Base-by-base conservation (phyloP, 1,284 basidiomycete genomes). In the Acaromyces ingoldii region DNA sequence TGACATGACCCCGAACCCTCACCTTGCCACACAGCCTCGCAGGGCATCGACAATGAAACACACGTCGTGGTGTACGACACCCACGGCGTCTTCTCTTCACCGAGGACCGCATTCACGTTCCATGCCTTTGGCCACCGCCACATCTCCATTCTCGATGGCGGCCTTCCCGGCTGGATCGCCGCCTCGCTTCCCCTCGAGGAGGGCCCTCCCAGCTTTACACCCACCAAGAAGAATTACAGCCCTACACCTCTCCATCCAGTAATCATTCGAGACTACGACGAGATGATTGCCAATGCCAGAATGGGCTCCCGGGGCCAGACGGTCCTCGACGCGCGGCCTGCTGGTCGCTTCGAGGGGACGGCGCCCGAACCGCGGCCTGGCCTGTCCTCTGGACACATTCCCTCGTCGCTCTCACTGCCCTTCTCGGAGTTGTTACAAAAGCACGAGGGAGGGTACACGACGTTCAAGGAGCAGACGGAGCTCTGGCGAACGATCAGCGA, bases 311-410 rank as follows among this genome's bases (percentile, higher is more conserved):
- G 77, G 38, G 80, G 82, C 11, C 86, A 88, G 63, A 76, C 91
- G 19, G 85, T 97, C 1, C 80, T 98, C 6, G 93, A 97, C 72
- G 91, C 92, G 24, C 84, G 93, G 45, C 79, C 91, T 9, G 79
- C 79, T 21, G 86, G 84, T 60, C 87, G 86, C 28, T 78, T 74
- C 56, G 60, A 71, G 31, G 93, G 92, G 22, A 81, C 80, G 25
- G 86, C 86, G 42, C 87, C 91, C 6, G 95, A 99, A 76, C 95
- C 95, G 4, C 83, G 93, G 17, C 82, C 88, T 1, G 86, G 86
- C 6, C 80, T 98, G 44, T 82, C 88, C 7, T 89, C 88, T 0
- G 95, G 95, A 0, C 95, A 98, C 76, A 93, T 98, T 57, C 93
- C 93, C 0, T 78, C 86, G 75, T 88, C 91, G 0, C 79, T 84